Evolutionary conservation across 108 stramenopile species (phyloP).

Genomic region (Aurantiochytrium sp.): DNA sequence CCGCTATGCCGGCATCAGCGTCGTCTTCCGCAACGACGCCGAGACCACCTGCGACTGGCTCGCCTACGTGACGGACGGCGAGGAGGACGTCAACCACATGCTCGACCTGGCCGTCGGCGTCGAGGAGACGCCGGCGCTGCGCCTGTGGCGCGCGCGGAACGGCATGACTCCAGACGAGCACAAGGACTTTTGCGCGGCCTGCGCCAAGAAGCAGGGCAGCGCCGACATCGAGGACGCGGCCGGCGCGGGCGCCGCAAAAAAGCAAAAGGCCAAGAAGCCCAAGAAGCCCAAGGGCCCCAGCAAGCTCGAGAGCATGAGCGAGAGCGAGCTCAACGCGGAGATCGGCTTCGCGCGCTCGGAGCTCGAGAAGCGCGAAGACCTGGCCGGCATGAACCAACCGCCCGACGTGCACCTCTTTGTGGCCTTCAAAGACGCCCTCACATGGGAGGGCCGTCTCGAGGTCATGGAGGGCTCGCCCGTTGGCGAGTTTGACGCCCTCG

Average conservation of each 20-base stretch:
- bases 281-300: too few relatives aligned
- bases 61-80: background rate
- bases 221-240: background rate
- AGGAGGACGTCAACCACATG: constrained; percentile 13
- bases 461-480: background rate
- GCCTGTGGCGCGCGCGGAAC: background rate
- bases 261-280: background rate
- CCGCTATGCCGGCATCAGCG: background rate
- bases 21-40: constrained; percentile 9
- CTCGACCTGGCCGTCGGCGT: background rate
- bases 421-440: background rate
- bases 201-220: background rate
- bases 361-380: background rate
- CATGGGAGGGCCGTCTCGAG: background rate
- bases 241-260: background rate
- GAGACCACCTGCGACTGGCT: constrained; percentile 1
- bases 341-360: background rate
- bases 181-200: background rate
- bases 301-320: background rate
- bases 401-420: constrained; percentile 11
- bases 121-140: background rate
- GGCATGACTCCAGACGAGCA: constrained; percentile 10
- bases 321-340: background rate
- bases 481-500: background rate
- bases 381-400: background rate